A percentile compares a stretch with the other conserved stretches of the same genome.
Evolutionary conservation across 1,284 basidiomycete species (phyloP).

Genomic region (Marasmius fiardii): DNA sequence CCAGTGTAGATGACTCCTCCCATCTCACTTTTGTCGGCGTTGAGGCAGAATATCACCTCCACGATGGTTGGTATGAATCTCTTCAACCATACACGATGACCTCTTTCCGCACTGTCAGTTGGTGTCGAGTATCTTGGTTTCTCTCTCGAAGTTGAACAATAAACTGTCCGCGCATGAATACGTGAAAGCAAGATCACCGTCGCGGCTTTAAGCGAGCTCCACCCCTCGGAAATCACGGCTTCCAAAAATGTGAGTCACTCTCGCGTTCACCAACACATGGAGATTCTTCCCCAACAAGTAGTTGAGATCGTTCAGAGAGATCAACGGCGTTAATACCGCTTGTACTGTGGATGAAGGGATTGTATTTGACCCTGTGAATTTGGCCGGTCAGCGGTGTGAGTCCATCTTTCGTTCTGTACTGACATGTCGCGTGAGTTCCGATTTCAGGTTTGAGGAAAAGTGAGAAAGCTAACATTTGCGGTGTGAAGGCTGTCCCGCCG

Average conservation of each 20-base stretch:
- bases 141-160: constrained; percentile 20
- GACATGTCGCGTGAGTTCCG: not conserved
- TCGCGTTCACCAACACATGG: constrained; percentile 19
- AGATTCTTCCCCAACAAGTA: constrained; percentile 18
- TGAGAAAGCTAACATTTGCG: constrained; percentile 14
- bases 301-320: constrained; percentile 10
- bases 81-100: too few relatives aligned
- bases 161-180: not conserved
- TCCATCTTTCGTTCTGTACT: constrained; percentile 19
- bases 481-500: constrained; percentile 20
- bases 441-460: not conserved
- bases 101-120: constrained; percentile 17
- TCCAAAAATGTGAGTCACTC: constrained; percentile 15
- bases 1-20: too few relatives aligned
- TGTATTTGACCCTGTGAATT: constrained; percentile 22
- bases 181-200: constrained; percentile 5
- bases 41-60: constrained; percentile 26
- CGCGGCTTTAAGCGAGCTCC: constrained; percentile 11
- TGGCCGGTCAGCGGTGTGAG: constrained; percentile 18
- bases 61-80: too few relatives aligned
- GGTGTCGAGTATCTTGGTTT: constrained; percentile 23
- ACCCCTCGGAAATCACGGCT: constrained; percentile 10
- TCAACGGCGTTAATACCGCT: constrained; percentile 24
- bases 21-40: constrained; percentile 21
- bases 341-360: constrained; percentile 23